Evolutionary conservation across 2,329 filamentous ascomycete genomes (phyloP), one percentile per base, ranked within the genome.

Genomic region (Alternaria sp.): DNA sequence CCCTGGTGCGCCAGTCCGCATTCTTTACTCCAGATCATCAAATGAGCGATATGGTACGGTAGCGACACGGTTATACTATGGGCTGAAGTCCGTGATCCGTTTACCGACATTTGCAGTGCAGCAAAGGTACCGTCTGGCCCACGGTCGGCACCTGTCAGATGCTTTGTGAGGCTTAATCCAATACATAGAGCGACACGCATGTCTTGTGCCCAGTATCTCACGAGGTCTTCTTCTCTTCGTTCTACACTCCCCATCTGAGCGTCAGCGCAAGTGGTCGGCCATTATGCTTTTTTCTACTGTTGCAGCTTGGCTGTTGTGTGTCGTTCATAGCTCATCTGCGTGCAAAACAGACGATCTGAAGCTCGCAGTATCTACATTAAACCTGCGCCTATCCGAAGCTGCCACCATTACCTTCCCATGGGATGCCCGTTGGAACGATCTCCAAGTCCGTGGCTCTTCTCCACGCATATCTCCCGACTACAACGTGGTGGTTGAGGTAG

Each of bases 381-480:
- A 6, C 11, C 43, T 44, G 11, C 46, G 18, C 22, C 48, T 71
- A 5, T 69, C 67, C 0, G 45, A 59, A 6, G 58, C 54, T 27
- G 65, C 67, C 20, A 34, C 10, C 4, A 36, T 72, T 18, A 62
- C 60, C 2, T 66, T 69, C 11, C 67, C 69, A n/a, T 36, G 40
- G 30, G 57, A 69, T 41, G 5, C 49, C 14, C 41, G 57, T 14
- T 70, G 69, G 69, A 57, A 61, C 9, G 50, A 25, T 2, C 27
- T 70, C 18, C 63, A 68, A 28, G 54, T 64, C 5, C 64, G 67
- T 11, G 64, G 61, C n/a, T 55, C 67, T 5, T 72, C 62, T 2
- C 68, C 69, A 9, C 61, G 69, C 1, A 30, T 72, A 22, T 57
- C 57, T 8, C 67, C 69, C 0, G 34, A 60, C 3, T 70, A 69